Percentiles rank a stretch among this genome's conserved stretches.
These are phyloP conservation scores for Scheffersomyces titani DNA, from an alignment of 1,139 yeast genomes.

Conservation along the genomic window DNA sequence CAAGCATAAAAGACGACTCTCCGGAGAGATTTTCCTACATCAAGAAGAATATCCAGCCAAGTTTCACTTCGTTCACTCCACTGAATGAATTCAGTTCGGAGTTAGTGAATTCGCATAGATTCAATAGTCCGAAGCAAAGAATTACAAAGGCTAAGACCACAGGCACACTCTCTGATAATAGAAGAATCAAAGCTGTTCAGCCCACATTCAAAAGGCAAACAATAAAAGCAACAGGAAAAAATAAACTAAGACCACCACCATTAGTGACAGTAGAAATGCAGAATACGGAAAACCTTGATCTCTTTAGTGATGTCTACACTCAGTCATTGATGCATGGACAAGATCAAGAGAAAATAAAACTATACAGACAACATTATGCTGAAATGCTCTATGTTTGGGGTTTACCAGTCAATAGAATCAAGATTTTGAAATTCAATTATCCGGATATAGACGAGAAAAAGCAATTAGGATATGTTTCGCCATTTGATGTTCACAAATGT, in stretches of 20 bases:
- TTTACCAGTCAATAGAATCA: slow-evolving; percentile 71
- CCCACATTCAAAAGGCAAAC: background rate
- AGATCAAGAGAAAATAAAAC: slow-evolving; percentile 44
- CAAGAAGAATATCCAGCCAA: slow-evolving; percentile 9
- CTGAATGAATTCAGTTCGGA: slow-evolving; percentile 1
- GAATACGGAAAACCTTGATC: slow-evolving; percentile 57
- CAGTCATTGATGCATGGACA: slow-evolving; percentile 49
- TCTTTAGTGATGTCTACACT: slow-evolving; percentile 49
- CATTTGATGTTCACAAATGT: slow-evolving; percentile 39
- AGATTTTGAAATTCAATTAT: slow-evolving; percentile 73
- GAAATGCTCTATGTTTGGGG: slow-evolving; percentile 85
- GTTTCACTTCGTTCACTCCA: slow-evolving; percentile 3
- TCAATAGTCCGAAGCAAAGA: background rate
- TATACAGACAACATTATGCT: slow-evolving; percentile 74
- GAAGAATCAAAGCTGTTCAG: background rate
- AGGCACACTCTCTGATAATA: background rate
- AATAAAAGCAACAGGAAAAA: slow-evolving; percentile 13
- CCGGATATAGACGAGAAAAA: slow-evolving; percentile 23
- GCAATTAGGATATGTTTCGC: slow-evolving; percentile 12
- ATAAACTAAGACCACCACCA: slow-evolving; percentile 31
- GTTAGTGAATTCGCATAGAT: background rate
- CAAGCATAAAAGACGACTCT: slow-evolving; percentile 27
- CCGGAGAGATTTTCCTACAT: slow-evolving; percentile 22
- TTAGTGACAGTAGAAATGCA: slow-evolving; percentile 53
- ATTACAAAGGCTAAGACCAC: background rate